Base-by-base conservation (phyloP, 768 basidiomycete species). In the Boletus sensibilis region DNA sequence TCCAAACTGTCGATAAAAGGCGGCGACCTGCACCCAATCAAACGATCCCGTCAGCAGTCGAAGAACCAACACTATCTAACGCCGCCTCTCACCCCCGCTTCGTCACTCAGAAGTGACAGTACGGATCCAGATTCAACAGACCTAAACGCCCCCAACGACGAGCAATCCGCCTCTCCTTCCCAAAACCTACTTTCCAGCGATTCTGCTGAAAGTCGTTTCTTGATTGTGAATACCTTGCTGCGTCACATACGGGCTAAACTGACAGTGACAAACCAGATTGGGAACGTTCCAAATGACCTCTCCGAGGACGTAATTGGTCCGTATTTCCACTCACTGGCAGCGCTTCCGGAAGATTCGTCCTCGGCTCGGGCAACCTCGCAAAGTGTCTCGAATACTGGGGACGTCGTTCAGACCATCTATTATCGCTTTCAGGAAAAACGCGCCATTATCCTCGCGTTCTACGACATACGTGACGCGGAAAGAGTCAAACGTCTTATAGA, bases 51-150 rank as follows among this genome's bases (percentile, higher is more conserved):
- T 27, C 70, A 66, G 25, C 64, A 64, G 27, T 40, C 68, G 18
- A 72, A 61, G 49, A 68, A 70, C 20, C 67, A 72, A 25, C 65
- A 71, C 23, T 74, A 85, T 41, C 75, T 87, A 50, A 88, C 87
- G 0, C 87, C 87, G 34, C 88, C 87, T 12, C 78, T 89, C 42
- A 88, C 87, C 1, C 87, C 87, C 1, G 84, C 87, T 1, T 86
- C 84, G 9, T 78, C 79, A 1, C 74, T 80, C 60, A 74, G 68
- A 53, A 72, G 71, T 37, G 76, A 78, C 37, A 65, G 65, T 20
- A 64, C 71, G 16, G 72, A 70, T 35, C 68, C 74, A 31, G 73
- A 73, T 29, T 67, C 64, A 41, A 59, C 70, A 40, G 71, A 72
- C 57, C 57, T 58, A n/a, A 60, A 18, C 38, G 72, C 50, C 52